Percentiles rank a stretch among this genome's conserved stretches.
Conservation (phyloP, 352 stramenopile genomes). For the Pythium utonaiense region DNA sequence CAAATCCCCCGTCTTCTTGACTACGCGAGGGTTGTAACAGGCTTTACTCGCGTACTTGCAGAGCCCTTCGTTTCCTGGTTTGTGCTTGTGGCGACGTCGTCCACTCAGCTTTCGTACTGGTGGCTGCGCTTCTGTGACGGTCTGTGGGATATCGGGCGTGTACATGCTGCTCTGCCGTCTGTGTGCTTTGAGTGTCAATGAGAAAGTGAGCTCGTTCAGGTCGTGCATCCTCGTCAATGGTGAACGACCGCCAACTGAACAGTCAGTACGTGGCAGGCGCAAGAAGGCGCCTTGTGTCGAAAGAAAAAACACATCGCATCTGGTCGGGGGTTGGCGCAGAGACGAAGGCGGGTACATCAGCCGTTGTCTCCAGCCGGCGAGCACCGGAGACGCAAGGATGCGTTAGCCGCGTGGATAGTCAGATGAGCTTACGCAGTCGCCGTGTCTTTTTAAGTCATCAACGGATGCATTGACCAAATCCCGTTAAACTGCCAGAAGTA, state of each 20-base stretch:
- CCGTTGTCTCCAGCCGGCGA: background rate
- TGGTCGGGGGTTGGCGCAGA: background rate
- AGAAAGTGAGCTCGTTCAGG: background rate
- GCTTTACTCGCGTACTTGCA: slow-evolving; percentile 75
- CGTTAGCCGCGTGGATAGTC: background rate
- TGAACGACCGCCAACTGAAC: no score
- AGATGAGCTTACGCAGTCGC: background rate
- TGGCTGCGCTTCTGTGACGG: background rate
- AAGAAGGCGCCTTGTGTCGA: background rate
- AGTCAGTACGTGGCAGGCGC: background rate
- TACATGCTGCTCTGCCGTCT: background rate
- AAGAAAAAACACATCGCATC: background rate
- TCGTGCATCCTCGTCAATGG: no score
- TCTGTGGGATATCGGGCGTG: background rate
- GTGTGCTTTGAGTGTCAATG: no score
- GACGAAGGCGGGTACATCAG: background rate
- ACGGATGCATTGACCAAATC: no score
- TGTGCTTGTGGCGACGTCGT: slow-evolving; percentile 16
- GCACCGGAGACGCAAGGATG: background rate
- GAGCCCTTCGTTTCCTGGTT: slow-evolving; percentile 31
- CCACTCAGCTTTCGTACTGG: slow-evolving; percentile 24
- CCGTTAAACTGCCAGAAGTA: no score
- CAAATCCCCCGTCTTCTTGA: slow-evolving; percentile 66
- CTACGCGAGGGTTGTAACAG: slow-evolving; percentile 48
- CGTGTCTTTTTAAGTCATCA: no score